Percentiles rank a stretch among this genome's conserved stretches.
Conservation (phyloP, 2,329 filamentous ascomycete genomes). For the Dryadomyces quercivorus region DNA sequence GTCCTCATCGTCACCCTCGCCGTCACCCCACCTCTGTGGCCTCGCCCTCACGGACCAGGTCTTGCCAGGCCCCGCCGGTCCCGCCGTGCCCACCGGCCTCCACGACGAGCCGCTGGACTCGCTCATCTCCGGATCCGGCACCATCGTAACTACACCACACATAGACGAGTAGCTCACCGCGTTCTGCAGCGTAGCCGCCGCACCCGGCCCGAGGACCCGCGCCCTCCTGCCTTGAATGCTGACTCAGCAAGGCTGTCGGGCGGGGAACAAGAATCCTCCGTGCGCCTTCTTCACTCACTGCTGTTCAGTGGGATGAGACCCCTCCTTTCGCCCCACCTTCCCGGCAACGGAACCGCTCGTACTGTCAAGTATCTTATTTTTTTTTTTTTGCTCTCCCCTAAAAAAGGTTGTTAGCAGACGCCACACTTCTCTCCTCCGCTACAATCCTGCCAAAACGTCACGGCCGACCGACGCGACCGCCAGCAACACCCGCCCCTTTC, state of each 20-base stretch:
- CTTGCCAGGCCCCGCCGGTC: constrained; percentile 38
- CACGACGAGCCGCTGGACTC: constrained; percentile 75
- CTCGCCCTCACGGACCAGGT: constrained; percentile 81
- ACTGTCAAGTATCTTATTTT: background rate
- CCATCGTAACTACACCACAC: background rate
- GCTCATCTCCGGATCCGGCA: constrained; percentile 58
- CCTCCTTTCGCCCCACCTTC: constrained; percentile 12
- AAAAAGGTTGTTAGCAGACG: background rate
- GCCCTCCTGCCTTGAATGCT: too few relatives aligned
- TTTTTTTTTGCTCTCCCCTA: constrained; percentile 1
- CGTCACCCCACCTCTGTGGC: constrained; percentile 47
- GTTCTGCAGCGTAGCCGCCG: background rate
- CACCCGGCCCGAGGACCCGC: too few relatives aligned
- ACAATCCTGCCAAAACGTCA: background rate
- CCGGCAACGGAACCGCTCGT: constrained; percentile 8
- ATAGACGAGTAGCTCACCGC: background rate
- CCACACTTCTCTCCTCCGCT: background rate
- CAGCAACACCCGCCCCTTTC: background rate
- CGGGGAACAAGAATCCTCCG: constrained; percentile 1
- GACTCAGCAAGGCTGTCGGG: constrained; percentile 8
- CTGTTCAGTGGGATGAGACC: background rate
- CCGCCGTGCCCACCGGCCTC: constrained; percentile 59
- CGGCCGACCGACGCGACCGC: background rate
- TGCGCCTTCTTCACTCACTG: background rate
- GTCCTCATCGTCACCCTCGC: background rate